These are phyloP conservation scores for Laetiporus sulphureus DNA, from an alignment of 1,284 basidiomycete genomes.

Conservation along the genomic window DNA sequence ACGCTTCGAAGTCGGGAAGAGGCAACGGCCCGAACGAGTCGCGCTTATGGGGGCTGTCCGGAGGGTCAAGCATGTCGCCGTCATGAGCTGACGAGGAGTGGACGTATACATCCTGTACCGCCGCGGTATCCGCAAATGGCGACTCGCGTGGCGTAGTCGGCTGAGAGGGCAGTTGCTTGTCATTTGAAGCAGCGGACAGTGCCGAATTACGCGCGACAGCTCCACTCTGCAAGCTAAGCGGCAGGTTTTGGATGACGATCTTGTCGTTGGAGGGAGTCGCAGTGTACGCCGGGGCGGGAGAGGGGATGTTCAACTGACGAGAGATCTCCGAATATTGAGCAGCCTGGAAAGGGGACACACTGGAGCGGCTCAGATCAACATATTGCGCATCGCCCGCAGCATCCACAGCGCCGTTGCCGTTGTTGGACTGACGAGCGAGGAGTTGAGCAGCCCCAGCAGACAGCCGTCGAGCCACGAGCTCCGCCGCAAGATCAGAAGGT, in stretches of 20 bases:
- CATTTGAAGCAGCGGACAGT: no score
- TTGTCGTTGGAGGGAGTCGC: neutral
- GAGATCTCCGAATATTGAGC: slow-evolving; percentile 68
- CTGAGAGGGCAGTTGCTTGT: neutral
- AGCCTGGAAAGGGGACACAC: slow-evolving; percentile 67
- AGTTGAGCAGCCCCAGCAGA: slow-evolving; percentile 1
- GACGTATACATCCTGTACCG: slow-evolving; percentile 2
- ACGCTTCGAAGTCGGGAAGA: slow-evolving; percentile 19
- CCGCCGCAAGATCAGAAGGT: slow-evolving; percentile 9
- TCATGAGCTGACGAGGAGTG: slow-evolving; percentile 3
- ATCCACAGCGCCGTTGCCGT: neutral
- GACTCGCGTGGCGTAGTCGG: neutral
- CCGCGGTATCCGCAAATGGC: slow-evolving; percentile 3
- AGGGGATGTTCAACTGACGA: slow-evolving; percentile 39
- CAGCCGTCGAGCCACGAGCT: slow-evolving; percentile 9
- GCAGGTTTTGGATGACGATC: no score
- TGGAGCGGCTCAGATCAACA: slow-evolving; percentile 55
- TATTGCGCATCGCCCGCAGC: slow-evolving; percentile 35
- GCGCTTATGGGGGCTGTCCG: slow-evolving; percentile 6
- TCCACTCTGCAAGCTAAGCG: no score
- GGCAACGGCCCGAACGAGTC: slow-evolving; percentile 23
- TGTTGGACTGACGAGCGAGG: neutral
- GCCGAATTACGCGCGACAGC: no score
- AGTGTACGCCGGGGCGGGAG: slow-evolving; percentile 21
- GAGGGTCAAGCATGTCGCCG: slow-evolving; percentile 15